Evolutionary conservation across 2,329 filamentous ascomycete species (phyloP), one percentile per base, ranked within the genome.

Genomic region (Coniochaeta sp.): DNA sequence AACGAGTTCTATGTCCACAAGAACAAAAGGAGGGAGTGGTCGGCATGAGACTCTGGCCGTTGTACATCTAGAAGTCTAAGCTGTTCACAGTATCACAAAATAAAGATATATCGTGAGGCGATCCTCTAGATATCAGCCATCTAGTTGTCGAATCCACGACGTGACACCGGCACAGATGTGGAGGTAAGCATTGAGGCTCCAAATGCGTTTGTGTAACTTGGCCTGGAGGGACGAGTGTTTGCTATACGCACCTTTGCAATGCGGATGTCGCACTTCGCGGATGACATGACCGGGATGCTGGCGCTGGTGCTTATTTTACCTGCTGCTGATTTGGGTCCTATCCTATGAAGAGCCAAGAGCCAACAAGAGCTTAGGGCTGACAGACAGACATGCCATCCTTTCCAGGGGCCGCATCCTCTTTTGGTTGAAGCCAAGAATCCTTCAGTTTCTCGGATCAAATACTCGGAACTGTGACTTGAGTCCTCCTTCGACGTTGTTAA

Each of bases 1-100:
- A 70, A 69, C 1, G 79, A 84, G 67, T 85, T 71, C 52, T 74
- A 74, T 44, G 59, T 28, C 10, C 28, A 66, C 52, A 70, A 71
- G 40, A 44, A 47, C 16, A 55, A 30, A 19, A 32, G 54, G 34
- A 56, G 54, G 54, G 30, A 36, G 34, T 56, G 2, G 2, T 10
- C 22, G 28, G 54, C 54, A n/a, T 52, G 12, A 30, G 30, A 52
- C 24, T 28, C 24, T 4, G 6, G n/a, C 47, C 26, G 47, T 28
- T 52, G 47, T 17, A 47, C 42, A 47, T 38, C 7, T 38, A 17
- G 16, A 38, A 38, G 16, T 4, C 36, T 9, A 32, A 32, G 30
- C 30, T 32, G 30, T 32, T 10, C 30, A 32, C 30, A 32, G 10
- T n/a, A n/a, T n/a, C n/a, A n/a, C n/a, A n/a, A n/a, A n/a, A n/a